Base-by-base conservation (phyloP, 2,329 filamentous ascomycete species). In the Microsporum ferrugineum region DNA sequence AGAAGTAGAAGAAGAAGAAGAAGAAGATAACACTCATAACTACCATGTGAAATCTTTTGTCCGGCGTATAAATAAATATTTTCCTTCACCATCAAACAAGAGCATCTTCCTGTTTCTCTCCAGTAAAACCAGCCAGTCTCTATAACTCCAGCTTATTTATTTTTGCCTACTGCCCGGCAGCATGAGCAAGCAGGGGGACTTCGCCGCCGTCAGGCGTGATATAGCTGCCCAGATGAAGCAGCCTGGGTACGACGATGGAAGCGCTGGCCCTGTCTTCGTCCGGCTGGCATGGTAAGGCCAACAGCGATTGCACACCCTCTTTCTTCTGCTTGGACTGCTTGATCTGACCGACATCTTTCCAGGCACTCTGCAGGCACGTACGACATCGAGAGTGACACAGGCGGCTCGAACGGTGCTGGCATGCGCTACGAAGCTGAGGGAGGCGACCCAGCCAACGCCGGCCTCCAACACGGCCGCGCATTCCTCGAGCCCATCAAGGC, bases 321-420 rank as follows among this genome's bases (percentile, higher is more conserved):
- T 53, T 27, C 39, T 17, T 27, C 27, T 14, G 27, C 12, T 34
- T 7, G 34, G 49, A 31, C 43, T 2, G 12, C 17, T 23, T 23
- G 17, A 23, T 23, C 45, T 2, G 43, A 57, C 43, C 14, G 56
- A 43, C 49, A 31, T 58, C 33, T 55, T 51, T 2, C 55, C 60
- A 82, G 81, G 82, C 84, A 87, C 72, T 80, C 80, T n/a, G 73
- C 83, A 0, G 84, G 84, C 33, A 86, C 84, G 3, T 86, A 86
- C 70, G 80, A 83, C 67, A 72, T 73, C 34, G 75, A 77, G 60
- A 81, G 81, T 60, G 80, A 84, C 67, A 86, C 83, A 0, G 84
- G 84, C 39, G 84, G 84, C 41, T 82, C 79, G 31, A 86, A 86
- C 69, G 84, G 84, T 62, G 84, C 84, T 0, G 83, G 83, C 17